Conservation (phyloP, 768 basidiomycete genomes). For the Suillus spraguei region DNA sequence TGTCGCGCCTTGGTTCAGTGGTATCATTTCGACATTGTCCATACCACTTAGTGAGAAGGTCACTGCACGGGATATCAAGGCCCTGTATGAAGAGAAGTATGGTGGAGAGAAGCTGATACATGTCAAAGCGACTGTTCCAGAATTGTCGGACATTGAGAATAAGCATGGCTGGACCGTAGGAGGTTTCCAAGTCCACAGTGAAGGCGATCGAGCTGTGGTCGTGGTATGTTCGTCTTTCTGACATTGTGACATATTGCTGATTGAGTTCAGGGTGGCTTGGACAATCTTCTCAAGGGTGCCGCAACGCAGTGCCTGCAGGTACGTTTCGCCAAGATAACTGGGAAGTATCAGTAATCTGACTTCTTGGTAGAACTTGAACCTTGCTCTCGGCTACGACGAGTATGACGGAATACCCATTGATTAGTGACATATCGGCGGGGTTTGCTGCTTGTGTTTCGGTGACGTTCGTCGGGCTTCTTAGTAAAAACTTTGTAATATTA, state of each 20-base stretch:
- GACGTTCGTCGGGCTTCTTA: too few species aligned
- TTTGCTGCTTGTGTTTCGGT: background rate
- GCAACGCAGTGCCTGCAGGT: slow-evolving; percentile 99
- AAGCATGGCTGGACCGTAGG: slow-evolving; percentile 91
- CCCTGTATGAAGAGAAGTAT: slow-evolving; percentile 81
- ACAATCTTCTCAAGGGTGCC: slow-evolving; percentile 96
- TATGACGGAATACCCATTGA: slow-evolving; percentile 70
- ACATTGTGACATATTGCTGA: slow-evolving; percentile 7
- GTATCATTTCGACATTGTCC: slow-evolving; percentile 86
- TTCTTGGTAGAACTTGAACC: slow-evolving; percentile 77
- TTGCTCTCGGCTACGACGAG: slow-evolving; percentile 87
- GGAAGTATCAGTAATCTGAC: background rate
- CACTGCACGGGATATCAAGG: slow-evolving; percentile 69
- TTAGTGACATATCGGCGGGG: slow-evolving; percentile 11
- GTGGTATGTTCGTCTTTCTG: slow-evolving; percentile 57
- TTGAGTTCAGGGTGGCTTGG: slow-evolving; percentile 77
- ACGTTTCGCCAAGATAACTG: slow-evolving; percentile 26
- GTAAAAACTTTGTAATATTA: background rate
- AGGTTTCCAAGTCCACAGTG: slow-evolving; percentile 91
- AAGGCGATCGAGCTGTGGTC: slow-evolving; percentile 90
- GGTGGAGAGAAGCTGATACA: slow-evolving; percentile 69
- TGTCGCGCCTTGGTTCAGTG: slow-evolving; percentile 95
- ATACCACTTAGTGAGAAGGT: slow-evolving; percentile 74
- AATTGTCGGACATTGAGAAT: slow-evolving; percentile 72
- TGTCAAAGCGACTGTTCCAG: slow-evolving; percentile 70